Conservation (phyloP, 2,329 filamentous ascomycete genomes). For the Aspergillus aculeatus region DNA sequence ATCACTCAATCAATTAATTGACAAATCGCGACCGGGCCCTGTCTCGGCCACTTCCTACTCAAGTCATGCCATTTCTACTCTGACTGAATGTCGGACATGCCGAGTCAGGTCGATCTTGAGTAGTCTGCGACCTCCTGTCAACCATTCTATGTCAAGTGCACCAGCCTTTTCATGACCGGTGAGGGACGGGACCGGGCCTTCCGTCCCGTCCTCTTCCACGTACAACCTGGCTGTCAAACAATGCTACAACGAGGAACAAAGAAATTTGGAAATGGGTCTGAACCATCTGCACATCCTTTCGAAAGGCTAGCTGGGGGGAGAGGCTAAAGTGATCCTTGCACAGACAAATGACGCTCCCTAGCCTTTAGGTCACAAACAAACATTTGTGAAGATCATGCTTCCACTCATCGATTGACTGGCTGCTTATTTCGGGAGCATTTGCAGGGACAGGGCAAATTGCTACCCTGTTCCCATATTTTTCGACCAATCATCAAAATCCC, state of each 20-base stretch:
- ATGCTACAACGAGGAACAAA: conserved; percentile 1
- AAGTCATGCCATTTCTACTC: background rate
- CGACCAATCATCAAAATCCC: conserved; percentile 35
- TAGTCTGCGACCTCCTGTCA: conserved; percentile 7
- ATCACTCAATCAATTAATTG: conserved; percentile 4
- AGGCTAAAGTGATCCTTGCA: conserved; percentile 1
- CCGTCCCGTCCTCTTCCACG: conserved; percentile 32
- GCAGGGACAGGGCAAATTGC: conserved; percentile 23
- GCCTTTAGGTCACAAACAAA: conserved; percentile 6
- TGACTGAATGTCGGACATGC: background rate
- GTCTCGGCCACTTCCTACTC: background rate
- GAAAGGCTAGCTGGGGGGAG: background rate
- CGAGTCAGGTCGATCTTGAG: background rate
- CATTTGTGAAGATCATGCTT: conserved; percentile 28
- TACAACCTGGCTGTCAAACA: conserved; percentile 2
- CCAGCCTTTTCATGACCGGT: conserved; percentile 8
- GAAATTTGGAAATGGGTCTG: conserved; percentile 3
- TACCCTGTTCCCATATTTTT: conserved; percentile 14
- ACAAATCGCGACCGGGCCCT: conserved; percentile 5
- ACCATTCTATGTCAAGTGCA: conserved; percentile 11
- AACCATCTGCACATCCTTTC: background rate
- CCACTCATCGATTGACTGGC: conserved; percentile 19
- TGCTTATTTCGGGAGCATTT: conserved; percentile 24
- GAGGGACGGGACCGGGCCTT: conserved; percentile 35
- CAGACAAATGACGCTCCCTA: conserved; percentile 3